Evolutionary conservation across 257 asterid genomes (phyloP), one percentile per base, ranked within the genome.

Genomic region (Oldenlandia corymbosa): DNA sequence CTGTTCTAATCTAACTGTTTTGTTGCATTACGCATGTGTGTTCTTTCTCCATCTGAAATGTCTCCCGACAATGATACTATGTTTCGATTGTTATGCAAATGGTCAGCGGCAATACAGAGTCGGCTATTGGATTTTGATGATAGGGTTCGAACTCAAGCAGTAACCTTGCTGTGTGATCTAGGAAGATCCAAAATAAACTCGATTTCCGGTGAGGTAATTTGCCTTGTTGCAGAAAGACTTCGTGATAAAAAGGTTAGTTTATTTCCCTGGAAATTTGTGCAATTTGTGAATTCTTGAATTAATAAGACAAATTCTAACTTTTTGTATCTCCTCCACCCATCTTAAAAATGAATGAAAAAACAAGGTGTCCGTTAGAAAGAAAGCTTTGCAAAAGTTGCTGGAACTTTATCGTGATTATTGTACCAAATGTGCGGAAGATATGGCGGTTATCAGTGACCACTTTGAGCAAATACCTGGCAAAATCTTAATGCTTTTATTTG

Each of bases 81-180:
- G 37, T n/a, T 53, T 73, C 41, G 57, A 27, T 72, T 58, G 46
- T 72, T 42, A 32, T 72, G 56, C 77, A 69, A 53, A 56, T 67
- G 68, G 67, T 67, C 81, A 88, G 97, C 84, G 74, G 87, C 89
- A 77, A 71, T 91, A 69, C 79, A 81, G 75, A 84, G 73, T 45
- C 87, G 97, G 51, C 85, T 91, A 36, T 76, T 91, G 60, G 96
- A 91, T 73, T 81, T 79, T 68, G 95, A 91, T 74, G 95, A 88
- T 65, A 83, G 79, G 81, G 89, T 91, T 77, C 89, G 97, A 70
- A 68, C 65, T 58, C 89, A 82, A 79, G 93, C 96, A 50, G 93
- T 91, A 66, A 67, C 71, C 55, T 75, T 79, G 76, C 73, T 78
- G 72, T 90, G 95, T 68, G 96, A 90, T 59, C 74, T 90, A 75